A percentile compares a stretch with the other conserved stretches of the same genome.
phyloP scores from a whole-genome alignment of 2,329 filamentous ascomycete genomes.

The Dactylellina haptotyla region DNA sequence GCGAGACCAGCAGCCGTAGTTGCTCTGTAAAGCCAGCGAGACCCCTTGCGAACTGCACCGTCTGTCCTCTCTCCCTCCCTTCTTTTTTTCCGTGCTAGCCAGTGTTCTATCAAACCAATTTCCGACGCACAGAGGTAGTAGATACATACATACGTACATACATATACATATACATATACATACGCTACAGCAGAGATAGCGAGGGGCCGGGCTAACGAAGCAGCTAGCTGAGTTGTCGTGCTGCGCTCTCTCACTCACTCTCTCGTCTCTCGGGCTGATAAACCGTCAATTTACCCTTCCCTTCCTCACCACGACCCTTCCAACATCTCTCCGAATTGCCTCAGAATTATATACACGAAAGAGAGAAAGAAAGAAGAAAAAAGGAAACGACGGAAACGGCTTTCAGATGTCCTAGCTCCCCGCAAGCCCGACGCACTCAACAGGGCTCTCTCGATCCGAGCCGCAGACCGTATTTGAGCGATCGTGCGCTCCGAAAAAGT shows the following conservation, averaged over 20 bases:
- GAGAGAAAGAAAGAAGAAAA: too few relatives aligned
- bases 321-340: constrained; percentile 1
- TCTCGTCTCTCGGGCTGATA: neutral
- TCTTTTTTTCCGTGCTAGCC: too few relatives aligned
- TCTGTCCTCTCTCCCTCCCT: too few relatives aligned
- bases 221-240: constrained; percentile 27
- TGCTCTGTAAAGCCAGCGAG: too few relatives aligned
- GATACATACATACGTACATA: neutral
- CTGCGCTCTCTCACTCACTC: neutral
- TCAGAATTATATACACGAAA: neutral
- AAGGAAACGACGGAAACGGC: neutral
- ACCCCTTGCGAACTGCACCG: too few relatives aligned
- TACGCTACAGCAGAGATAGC: neutral
- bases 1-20: too few relatives aligned
- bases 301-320: neutral
- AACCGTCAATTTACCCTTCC: too few relatives aligned
- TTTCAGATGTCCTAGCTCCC: constrained; percentile 12
- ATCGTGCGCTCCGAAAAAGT: neutral
- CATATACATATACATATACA: neutral
- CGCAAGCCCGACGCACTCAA: neutral
- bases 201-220: neutral
- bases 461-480: neutral
- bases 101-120: neutral
- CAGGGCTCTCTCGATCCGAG: neutral
- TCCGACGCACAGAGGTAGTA: neutral